Percentiles rank a stretch among this genome's conserved stretches.
Conservation (phyloP, 352 stramenopile genomes). For the Globisporangium iwayamae region DNA sequence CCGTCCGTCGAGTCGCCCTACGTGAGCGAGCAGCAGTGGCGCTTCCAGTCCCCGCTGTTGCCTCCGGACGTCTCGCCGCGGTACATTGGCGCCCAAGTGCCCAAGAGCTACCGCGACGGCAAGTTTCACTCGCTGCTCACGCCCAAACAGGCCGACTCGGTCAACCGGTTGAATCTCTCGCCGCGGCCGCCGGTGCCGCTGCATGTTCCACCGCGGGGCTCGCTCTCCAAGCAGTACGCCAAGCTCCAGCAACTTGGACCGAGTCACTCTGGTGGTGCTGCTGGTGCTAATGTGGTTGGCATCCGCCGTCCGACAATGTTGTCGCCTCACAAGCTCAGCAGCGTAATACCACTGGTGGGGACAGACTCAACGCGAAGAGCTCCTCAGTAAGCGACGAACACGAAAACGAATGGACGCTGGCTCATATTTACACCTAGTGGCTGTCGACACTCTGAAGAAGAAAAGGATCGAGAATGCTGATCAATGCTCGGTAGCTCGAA, state of each 20-base stretch:
- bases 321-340: neutral
- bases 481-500: neutral
- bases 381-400: neutral
- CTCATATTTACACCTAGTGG: neutral
- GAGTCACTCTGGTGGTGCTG: conserved; percentile 8
- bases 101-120: conserved; percentile 54
- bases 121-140: conserved; percentile 48
- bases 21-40: conserved; percentile 46
- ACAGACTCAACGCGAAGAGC: neutral
- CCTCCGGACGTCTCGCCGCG: conserved; percentile 46
- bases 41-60: conserved; percentile 41
- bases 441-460: neutral
- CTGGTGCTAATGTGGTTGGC: neutral
- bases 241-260: conserved; percentile 2
- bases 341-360: neutral
- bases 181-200: conserved; percentile 18
- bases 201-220: conserved; percentile 10
- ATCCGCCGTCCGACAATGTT: neutral
- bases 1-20: conserved; percentile 49
- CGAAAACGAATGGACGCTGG: neutral
- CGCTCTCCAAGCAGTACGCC: conserved; percentile 24
- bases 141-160: conserved; percentile 39
- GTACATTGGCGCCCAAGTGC: conserved; percentile 46
- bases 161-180: conserved; percentile 44
- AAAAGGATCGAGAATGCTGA: too few relatives aligned